Percentiles rank a stretch among this genome's conserved stretches.
phyloP scores from a whole-genome alignment of 768 basidiomycete genomes.

The Steccherinum ochraceum region DNA sequence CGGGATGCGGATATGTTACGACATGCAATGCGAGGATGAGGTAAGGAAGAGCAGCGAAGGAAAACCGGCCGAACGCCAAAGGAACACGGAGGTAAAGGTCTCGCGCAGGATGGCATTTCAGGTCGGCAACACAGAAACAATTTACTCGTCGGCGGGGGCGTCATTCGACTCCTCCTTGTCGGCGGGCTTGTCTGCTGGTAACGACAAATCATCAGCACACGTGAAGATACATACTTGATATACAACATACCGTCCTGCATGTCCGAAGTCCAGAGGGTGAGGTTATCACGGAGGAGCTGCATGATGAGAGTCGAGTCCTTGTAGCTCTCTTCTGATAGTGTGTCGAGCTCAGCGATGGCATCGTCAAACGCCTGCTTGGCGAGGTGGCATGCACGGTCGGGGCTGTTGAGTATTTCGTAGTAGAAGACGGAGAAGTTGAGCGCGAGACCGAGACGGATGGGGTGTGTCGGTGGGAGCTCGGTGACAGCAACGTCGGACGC shows the following conservation, averaged over 20 bases:
- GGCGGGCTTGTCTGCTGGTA: conserved; percentile 52
- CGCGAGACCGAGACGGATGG: conserved; percentile 96
- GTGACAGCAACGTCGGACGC: conserved; percentile 96
- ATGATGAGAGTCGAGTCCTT: conserved; percentile 98
- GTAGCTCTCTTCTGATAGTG: conserved; percentile 97
- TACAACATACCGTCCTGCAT: conserved; percentile 82
- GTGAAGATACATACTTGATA: neutral
- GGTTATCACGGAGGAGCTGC: conserved; percentile 95
- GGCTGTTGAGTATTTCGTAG: conserved; percentile 98
- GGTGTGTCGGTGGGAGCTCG: conserved; percentile 93
- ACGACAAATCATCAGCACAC: conserved; percentile 2
- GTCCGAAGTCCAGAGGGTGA: conserved; percentile 97
- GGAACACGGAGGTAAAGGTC: conserved; percentile 1
- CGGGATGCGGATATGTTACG: conserved; percentile 18
- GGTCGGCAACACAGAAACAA: conserved; percentile 1
- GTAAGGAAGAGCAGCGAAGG: conserved; percentile 10
- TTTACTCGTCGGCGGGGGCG: conserved; percentile 52
- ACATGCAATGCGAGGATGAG: conserved; percentile 18
- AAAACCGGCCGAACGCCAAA: conserved; percentile 13
- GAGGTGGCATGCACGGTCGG: conserved; percentile 96
- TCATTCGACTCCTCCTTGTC: conserved; percentile 70
- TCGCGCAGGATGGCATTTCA: conserved; percentile 1
- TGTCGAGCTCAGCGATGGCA: conserved; percentile 98
- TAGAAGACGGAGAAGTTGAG: conserved; percentile 99
- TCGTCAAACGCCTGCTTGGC: conserved; percentile 99